phyloP scores from a whole-genome alignment of 2,329 filamentous ascomycete species.

The Alternaria conjuncta region DNA sequence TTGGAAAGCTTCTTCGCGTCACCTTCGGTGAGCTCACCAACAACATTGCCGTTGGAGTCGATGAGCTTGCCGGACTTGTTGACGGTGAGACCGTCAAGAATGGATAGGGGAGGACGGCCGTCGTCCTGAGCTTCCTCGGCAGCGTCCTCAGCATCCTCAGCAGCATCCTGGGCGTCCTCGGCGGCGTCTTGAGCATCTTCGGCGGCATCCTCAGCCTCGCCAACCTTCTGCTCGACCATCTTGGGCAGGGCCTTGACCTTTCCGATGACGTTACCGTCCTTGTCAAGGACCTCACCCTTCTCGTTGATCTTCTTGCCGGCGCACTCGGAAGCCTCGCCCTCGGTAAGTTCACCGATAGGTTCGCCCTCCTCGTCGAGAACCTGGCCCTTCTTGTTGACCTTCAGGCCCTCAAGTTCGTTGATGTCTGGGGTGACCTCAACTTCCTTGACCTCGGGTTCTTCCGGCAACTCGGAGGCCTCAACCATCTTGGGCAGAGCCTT shows the following conservation, averaged over 20 bases:
- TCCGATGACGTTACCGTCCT: slow-evolving; percentile 68
- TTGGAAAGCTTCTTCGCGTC: slow-evolving; percentile 62
- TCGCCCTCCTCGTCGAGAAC: slow-evolving; percentile 61
- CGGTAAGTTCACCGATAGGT: slow-evolving; percentile 59
- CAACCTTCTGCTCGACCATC: slow-evolving; percentile 45
- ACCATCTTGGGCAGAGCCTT: slow-evolving; percentile 57
- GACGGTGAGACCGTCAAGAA: slow-evolving; percentile 57
- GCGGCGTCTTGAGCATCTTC: slow-evolving; percentile 29
- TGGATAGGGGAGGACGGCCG: slow-evolving; percentile 55
- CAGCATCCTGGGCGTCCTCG: slow-evolving; percentile 43
- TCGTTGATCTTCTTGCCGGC: slow-evolving; percentile 70
- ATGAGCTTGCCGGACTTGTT: slow-evolving; percentile 61
- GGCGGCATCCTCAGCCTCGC: slow-evolving; percentile 36
- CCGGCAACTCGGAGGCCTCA: slow-evolving; percentile 22
- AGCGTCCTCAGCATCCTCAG: slow-evolving; percentile 40
- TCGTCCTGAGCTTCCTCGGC: slow-evolving; percentile 42
- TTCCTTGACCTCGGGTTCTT: slow-evolving; percentile 50
- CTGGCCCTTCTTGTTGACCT: slow-evolving; percentile 66
- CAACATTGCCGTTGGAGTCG: slow-evolving; percentile 53
- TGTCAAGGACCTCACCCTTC: slow-evolving; percentile 69
- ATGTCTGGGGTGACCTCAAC: slow-evolving; percentile 53
- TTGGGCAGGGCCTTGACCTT: slow-evolving; percentile 62
- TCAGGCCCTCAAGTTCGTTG: slow-evolving; percentile 58
- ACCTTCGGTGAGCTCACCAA: slow-evolving; percentile 58
- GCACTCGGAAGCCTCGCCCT: slow-evolving; percentile 67